phyloP scores from a whole-genome alignment of 352 stramenopile species.

The Phytophthora hybrid region DNA sequence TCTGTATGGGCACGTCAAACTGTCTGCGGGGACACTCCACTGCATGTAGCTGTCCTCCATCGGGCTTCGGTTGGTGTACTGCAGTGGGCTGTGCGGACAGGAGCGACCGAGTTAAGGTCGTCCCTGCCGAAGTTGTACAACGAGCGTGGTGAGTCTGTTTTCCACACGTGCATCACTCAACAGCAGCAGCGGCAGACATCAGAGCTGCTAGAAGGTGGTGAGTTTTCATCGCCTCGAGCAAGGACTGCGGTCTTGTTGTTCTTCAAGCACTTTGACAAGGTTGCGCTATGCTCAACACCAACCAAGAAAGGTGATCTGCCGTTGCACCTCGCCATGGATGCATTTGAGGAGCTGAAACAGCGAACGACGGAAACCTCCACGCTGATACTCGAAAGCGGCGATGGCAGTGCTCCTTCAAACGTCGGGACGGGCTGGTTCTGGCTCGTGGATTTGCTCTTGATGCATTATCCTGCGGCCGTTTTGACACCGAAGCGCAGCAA shows the following conservation, averaged over 20 bases:
- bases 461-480: conserved; percentile 31
- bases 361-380: background rate
- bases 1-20: conserved; percentile 35
- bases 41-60: conserved; percentile 51
- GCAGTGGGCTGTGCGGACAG: conserved; percentile 40
- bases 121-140: conserved; percentile 40
- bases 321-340: conserved; percentile 61
- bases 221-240: conserved; percentile 35
- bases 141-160: conserved; percentile 44
- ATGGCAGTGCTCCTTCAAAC: background rate
- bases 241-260: conserved; percentile 54
- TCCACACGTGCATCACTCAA: conserved; percentile 54
- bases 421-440: conserved; percentile 36
- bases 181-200: conserved; percentile 17
- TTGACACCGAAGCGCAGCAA: conserved; percentile 36
- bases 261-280: conserved; percentile 41
- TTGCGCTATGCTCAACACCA: conserved; percentile 37
- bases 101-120: conserved; percentile 2
- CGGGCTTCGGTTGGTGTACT: conserved; percentile 48
- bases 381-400: background rate
- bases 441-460: conserved; percentile 35
- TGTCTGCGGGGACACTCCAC: conserved; percentile 44
- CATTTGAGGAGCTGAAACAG: conserved; percentile 41
- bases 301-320: conserved; percentile 59
- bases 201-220: conserved; percentile 1